phyloP scores from a whole-genome alignment of 306 rosid species.

The Prunus mira region DNA sequence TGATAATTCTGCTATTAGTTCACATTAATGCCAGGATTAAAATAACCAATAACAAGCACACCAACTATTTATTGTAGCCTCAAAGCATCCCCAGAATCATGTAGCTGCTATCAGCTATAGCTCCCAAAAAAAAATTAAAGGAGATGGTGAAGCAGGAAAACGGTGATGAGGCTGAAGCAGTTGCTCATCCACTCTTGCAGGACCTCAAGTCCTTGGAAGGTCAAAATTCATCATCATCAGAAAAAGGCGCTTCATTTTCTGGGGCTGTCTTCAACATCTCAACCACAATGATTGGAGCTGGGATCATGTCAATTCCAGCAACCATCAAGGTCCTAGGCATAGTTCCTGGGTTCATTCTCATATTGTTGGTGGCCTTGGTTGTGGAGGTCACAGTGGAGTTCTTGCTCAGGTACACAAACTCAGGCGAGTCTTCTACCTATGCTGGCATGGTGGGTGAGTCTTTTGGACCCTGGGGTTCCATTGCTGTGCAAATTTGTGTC shows the following conservation, averaged over 20 bases:
- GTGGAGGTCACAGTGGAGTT: constrained; percentile 56
- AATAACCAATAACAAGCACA: too few relatives aligned
- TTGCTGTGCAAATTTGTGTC: constrained; percentile 47
- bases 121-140: neutral
- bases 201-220: constrained; percentile 3
- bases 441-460: constrained; percentile 51
- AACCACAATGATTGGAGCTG: constrained; percentile 62
- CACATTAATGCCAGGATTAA: neutral
- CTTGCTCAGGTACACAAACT: constrained; percentile 44
- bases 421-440: constrained; percentile 45
- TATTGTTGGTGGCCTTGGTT: constrained; percentile 36
- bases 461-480: constrained; percentile 41
- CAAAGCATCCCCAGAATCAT: too few relatives aligned
- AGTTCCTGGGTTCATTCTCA: constrained; percentile 43
- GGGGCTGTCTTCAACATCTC: constrained; percentile 59
- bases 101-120: neutral
- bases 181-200: constrained; percentile 17
- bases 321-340: constrained; percentile 55
- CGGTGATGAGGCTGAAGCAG: neutral
- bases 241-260: constrained; percentile 11
- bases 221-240: neutral
- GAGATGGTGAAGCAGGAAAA: neutral
- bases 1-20: too few relatives aligned
- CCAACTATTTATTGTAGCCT: too few relatives aligned
- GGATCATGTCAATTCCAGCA: constrained; percentile 69